phyloP scores from a whole-genome alignment of 169 alveolate genomes.

The Hepatocystis sp. region DNA sequence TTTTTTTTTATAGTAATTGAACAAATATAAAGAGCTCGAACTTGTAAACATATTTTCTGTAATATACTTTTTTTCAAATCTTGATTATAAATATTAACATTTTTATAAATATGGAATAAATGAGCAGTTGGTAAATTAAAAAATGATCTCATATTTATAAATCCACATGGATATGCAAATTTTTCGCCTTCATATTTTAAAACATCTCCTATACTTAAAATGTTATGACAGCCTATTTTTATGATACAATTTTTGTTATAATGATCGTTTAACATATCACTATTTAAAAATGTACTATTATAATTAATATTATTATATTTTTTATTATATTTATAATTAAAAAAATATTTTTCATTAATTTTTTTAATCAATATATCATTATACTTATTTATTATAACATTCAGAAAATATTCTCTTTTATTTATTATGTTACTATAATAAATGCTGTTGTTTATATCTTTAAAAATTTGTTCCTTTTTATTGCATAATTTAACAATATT shows the following conservation, averaged over 20 bases:
- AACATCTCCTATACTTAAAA: slow-evolving; percentile 79
- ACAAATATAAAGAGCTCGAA: slow-evolving; percentile 55
- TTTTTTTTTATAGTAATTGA: slow-evolving; percentile 51
- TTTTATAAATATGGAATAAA: slow-evolving; percentile 26
- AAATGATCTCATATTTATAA: slow-evolving; percentile 77
- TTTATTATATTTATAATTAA: slow-evolving; percentile 40
- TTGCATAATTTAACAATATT: too few species aligned
- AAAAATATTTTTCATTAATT: slow-evolving; percentile 36
- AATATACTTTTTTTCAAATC: slow-evolving; percentile 17
- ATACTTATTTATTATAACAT: slow-evolving; percentile 17
- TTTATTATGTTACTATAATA: slow-evolving; percentile 9
- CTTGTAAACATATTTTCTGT: slow-evolving; percentile 52
- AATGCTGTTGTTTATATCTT: too few species aligned
- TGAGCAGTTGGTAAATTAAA: slow-evolving; percentile 67
- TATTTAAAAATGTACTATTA: slow-evolving; percentile 38
- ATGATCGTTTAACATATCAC: too few species aligned
- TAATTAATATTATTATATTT: slow-evolving; percentile 22
- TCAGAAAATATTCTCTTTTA: slow-evolving; percentile 42
- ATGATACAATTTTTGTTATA: slow-evolving; percentile 57
- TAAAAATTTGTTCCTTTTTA: too few species aligned
- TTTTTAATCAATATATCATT: slow-evolving; percentile 39
- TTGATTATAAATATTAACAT: slow-evolving; percentile 21
- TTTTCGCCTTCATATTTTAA: slow-evolving; percentile 76
- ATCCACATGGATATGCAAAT: slow-evolving; percentile 80
- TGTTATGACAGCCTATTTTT: slow-evolving; percentile 77